Conservation (phyloP, 2,329 filamentous ascomycete genomes). For the Colletotrichum abscissum region DNA sequence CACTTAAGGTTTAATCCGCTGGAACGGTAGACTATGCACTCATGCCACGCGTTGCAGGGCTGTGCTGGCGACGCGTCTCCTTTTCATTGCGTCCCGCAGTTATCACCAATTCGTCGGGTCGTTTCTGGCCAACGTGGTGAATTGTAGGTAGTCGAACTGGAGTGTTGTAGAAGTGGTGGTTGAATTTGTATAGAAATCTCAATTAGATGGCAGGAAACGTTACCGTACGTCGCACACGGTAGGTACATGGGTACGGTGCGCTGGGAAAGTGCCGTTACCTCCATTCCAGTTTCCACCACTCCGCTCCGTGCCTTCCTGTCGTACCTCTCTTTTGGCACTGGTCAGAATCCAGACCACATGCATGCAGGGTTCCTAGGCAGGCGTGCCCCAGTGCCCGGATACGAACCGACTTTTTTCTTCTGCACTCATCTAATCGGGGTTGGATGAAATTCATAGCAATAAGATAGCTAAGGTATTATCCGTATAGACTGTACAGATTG, state of each 20-base stretch:
- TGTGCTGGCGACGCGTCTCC: neutral
- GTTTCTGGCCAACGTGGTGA: neutral
- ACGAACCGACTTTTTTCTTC: neutral
- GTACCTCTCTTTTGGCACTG: neutral
- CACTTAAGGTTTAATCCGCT: conserved; percentile 17
- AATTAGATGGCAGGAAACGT: neutral
- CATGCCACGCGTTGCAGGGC: conserved; percentile 15
- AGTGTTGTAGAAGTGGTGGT: neutral
- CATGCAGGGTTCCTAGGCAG: neutral
- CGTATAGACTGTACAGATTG: neutral
- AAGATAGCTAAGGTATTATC: neutral
- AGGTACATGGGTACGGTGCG: neutral
- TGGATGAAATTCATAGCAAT: neutral
- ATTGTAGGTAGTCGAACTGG: neutral
- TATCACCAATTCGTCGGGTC: neutral
- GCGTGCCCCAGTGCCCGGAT: conserved; percentile 16
- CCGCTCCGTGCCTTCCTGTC: neutral
- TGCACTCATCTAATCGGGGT: neutral
- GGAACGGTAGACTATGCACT: neutral
- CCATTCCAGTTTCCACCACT: neutral
- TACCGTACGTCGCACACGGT: too few species aligned
- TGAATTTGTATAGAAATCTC: neutral
- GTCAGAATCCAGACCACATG: neutral
- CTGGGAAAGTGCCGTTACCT: neutral
- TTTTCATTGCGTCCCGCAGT: neutral